phyloP scores from a whole-genome alignment of 164 flowering plant genomes.

The Aristolochia fimbriata region DNA sequence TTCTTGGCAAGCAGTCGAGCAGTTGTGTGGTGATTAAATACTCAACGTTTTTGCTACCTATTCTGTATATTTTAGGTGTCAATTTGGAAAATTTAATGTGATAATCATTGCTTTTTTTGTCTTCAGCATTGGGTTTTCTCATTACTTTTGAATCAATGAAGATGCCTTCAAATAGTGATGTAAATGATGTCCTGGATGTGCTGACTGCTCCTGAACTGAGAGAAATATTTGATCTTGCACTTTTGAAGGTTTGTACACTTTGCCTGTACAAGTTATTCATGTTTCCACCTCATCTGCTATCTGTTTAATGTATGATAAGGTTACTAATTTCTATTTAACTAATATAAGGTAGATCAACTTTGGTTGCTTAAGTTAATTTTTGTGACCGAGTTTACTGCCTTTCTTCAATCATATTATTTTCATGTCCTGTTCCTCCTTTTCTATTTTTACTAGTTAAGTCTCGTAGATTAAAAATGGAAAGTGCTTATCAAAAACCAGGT shows the following conservation, averaged over 20 bases:
- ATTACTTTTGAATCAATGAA: conserved; percentile 18
- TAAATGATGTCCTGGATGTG: conserved; percentile 40
- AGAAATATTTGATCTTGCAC: conserved; percentile 25
- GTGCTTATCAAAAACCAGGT: no score
- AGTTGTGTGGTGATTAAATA: conserved; percentile 38
- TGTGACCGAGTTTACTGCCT: no score
- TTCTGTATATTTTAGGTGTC: neutral
- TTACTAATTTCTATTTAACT: no score
- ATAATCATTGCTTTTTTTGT: neutral
- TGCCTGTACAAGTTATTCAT: neutral
- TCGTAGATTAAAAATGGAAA: no score
- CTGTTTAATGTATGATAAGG: no score
- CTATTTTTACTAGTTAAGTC: no score
- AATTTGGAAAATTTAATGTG: conserved; percentile 5
- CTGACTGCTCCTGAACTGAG: conserved; percentile 62
- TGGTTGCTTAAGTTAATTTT: no score
- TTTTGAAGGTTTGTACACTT: conserved; percentile 39
- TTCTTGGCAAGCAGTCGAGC: conserved; percentile 43
- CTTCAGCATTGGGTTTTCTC: conserved; percentile 50
- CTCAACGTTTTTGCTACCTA: no score
- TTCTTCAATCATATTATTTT: no score
- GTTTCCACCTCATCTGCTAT: neutral
- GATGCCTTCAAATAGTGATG: conserved; percentile 20
- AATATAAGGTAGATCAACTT: no score
- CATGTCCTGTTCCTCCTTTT: no score